A percentile compares a stretch with the other conserved stretches of the same genome.
These are phyloP conservation scores for Wolfiporia cocos DNA, from an alignment of 1,284 basidiomycete genomes.

Conservation along the genomic window DNA sequence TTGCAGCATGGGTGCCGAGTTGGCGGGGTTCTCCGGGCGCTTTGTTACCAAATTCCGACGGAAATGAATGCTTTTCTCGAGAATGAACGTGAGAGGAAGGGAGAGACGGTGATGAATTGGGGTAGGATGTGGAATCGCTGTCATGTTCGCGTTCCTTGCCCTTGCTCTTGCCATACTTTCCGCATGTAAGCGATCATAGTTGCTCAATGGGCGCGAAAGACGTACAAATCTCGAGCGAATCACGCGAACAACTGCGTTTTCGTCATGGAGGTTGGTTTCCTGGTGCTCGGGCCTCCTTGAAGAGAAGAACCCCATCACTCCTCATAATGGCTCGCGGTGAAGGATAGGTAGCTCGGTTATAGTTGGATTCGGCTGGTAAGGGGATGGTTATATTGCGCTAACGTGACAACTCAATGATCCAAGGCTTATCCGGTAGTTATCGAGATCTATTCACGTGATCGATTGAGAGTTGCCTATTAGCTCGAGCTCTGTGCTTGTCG, in stretches of 20 bases:
- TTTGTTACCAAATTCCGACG: slow-evolving; percentile 14
- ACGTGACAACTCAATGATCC: too few species aligned
- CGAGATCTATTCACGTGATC: too few species aligned
- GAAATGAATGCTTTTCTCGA: slow-evolving; percentile 15
- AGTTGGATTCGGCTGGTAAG: too few species aligned
- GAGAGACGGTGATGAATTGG: slow-evolving; percentile 26
- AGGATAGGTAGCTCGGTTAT: too few species aligned
- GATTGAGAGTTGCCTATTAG: too few species aligned
- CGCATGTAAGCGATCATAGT: slow-evolving; percentile 2
- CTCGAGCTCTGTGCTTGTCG: too few species aligned
- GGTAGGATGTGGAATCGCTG: slow-evolving; percentile 12
- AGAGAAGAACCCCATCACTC: slow-evolving; percentile 40
- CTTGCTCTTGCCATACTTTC: slow-evolving; percentile 59
- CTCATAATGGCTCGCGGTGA: slow-evolving; percentile 23
- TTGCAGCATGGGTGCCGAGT: slow-evolving; percentile 12
- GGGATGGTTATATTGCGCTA: too few species aligned
- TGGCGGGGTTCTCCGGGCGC: slow-evolving; percentile 16
- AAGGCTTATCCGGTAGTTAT: too few species aligned
- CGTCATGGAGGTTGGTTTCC: slow-evolving; percentile 19
- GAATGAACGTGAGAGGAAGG: slow-evolving; percentile 23
- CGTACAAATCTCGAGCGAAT: slow-evolving; percentile 72
- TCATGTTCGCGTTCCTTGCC: slow-evolving; percentile 49
- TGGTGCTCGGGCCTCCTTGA: slow-evolving; percentile 30
- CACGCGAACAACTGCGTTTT: slow-evolving; percentile 51
- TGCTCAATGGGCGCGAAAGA: slow-evolving; percentile 10